Conservation (phyloP, 176 grass and related monocot species). For the Dactylis glomerata region DNA sequence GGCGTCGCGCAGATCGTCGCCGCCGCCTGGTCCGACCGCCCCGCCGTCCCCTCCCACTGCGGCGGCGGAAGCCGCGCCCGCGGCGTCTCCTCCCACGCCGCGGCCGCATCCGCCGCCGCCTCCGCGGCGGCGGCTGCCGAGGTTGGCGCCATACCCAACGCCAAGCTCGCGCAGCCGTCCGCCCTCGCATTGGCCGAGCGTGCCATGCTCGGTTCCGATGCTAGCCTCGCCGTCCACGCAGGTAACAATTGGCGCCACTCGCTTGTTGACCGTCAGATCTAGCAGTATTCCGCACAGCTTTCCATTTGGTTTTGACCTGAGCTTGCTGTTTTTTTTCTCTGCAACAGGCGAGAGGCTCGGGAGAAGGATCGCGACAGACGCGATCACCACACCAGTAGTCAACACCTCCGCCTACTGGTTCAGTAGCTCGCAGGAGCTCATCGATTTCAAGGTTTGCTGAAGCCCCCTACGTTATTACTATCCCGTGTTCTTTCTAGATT, state of each 20-base stretch:
- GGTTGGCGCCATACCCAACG: conserved; percentile 52
- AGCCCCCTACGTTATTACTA: not conserved
- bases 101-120: conserved; percentile 40
- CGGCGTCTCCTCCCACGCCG: conserved; percentile 50
- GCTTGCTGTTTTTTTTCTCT: not conserved
- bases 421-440: conserved; percentile 89
- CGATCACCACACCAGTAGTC: conserved; percentile 94
- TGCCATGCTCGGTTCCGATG: conserved; percentile 77
- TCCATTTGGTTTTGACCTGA: conserved; percentile 1
- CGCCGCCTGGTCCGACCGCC: conserved; percentile 80
- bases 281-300: not conserved
- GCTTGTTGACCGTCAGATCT: conserved; percentile 36
- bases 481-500: not conserved
- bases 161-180: conserved; percentile 61
- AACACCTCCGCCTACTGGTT: conserved; percentile 99
- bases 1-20: conserved; percentile 98
- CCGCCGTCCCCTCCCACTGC: conserved; percentile 25
- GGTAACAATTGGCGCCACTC: conserved; percentile 37
- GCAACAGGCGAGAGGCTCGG: conserved; percentile 84
- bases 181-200: conserved; percentile 45
- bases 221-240: conserved; percentile 96
- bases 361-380: conserved; percentile 80
- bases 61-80: conserved; percentile 49
- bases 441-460: conserved; percentile 94
- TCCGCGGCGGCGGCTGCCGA: conserved; percentile 38